Base-by-base conservation (phyloP, 2,329 filamentous ascomycete species). In the Colletotrichum musae region DNA sequence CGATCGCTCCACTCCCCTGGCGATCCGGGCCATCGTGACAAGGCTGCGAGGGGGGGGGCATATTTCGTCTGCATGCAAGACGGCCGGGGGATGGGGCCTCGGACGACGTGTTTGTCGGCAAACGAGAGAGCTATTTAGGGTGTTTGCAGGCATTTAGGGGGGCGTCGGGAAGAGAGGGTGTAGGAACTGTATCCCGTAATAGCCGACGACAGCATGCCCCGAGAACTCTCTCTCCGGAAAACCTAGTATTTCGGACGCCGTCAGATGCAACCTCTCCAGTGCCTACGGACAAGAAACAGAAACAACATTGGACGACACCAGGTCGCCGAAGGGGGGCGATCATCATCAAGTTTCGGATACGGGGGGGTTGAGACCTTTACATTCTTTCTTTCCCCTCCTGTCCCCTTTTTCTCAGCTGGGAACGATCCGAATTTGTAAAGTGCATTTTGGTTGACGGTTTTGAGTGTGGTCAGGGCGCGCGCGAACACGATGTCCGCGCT, bases 381-480 rank as follows among this genome's bases (percentile, higher is more conserved):
- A 43, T 43, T 43, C 21, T 24, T 24, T 24, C 21, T 24, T 39
- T 39, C 36, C 36, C 36, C 7, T 43, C 13, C 15, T 12, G 2
- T 43, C 6, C 41, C 41, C 16, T 15, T 43, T 15, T 43, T 15
- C 7, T n/a, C 2, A 6, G 13, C 16, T 5, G 41, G 41, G 13
- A 7, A n/a, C 16, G 4, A 7, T 43, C 41, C 41, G 36, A 9
- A 43, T 43, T 18, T 36, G 28, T 32, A 32, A 9, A 10, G 32
- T 36, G 50, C 28, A 21, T 10, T 12, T 12, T 10, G 53, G 59
- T 48, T 28, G 60, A 48, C 13, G 41, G 57, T 18, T 66, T 69
- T 69, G 62, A 51, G 51, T 69, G 66, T 69, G 51, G 56, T 69
- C 66, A 64, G 53, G 57, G 57, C 63, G 61, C 39, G n/a, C 36